These are phyloP conservation scores for Colletotrichum brevisporum DNA, from an alignment of 2,329 filamentous ascomycete genomes.

Conservation along the genomic window DNA sequence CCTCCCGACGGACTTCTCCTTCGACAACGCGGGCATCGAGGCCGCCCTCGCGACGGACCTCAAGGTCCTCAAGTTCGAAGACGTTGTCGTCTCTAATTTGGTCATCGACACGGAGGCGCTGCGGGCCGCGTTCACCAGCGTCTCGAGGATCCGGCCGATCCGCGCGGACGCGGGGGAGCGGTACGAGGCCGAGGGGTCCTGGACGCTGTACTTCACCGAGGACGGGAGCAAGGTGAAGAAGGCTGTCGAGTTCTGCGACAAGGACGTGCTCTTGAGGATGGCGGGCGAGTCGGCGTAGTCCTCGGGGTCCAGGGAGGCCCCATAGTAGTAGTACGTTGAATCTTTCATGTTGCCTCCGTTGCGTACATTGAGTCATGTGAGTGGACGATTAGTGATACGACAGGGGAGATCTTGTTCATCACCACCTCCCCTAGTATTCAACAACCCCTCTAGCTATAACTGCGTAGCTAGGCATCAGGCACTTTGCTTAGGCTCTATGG, in stretches of 20 bases:
- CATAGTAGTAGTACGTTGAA: too few species aligned
- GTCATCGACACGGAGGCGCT: slow-evolving; percentile 33
- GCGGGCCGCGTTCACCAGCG: slow-evolving; percentile 20
- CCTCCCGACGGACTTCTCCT: background rate
- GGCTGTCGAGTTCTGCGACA: slow-evolving; percentile 51
- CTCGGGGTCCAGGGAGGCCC: too few species aligned
- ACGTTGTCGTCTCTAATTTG: slow-evolving; percentile 21
- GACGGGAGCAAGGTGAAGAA: slow-evolving; percentile 29
- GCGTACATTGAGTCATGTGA: too few species aligned
- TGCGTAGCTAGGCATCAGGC: too few species aligned
- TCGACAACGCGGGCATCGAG: slow-evolving; percentile 2
- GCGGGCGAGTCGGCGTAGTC: background rate
- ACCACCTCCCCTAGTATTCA: too few species aligned
- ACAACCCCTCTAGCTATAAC: too few species aligned
- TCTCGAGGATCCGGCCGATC: slow-evolving; percentile 1
- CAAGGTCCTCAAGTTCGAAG: slow-evolving; percentile 7
- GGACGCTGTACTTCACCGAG: slow-evolving; percentile 27
- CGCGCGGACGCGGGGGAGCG: background rate
- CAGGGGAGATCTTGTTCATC: too few species aligned
- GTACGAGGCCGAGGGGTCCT: slow-evolving; percentile 1
- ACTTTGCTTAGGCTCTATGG: too few species aligned
- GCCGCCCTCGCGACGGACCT: slow-evolving; percentile 6
- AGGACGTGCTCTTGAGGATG: slow-evolving; percentile 45
- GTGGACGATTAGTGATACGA: too few species aligned
- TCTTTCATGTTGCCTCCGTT: too few species aligned